A percentile compares a stretch with the other conserved stretches of the same genome.
Conservation (phyloP, 306 rosid genomes). For the Crotalaria pallida region DNA sequence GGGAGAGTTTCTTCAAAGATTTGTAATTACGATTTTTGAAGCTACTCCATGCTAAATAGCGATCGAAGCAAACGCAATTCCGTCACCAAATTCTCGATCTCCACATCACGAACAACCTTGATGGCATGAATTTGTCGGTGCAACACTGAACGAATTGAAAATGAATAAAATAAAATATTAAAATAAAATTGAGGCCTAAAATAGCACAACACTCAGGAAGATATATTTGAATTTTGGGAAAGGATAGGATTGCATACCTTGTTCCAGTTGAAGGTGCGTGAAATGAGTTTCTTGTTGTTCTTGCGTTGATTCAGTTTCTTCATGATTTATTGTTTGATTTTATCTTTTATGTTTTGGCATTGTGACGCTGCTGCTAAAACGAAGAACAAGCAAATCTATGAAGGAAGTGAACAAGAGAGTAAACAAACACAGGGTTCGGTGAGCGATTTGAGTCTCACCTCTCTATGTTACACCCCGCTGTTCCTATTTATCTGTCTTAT, state of each 20-base stretch:
- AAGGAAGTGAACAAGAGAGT: no score
- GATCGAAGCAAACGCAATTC: constrained; percentile 55
- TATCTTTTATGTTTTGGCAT: constrained; percentile 42
- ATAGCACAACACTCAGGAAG: background rate
- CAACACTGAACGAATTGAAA: constrained; percentile 20
- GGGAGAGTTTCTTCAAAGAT: constrained; percentile 39
- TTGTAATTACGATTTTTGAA: constrained; percentile 32
- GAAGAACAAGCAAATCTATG: no score
- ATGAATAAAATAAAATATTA: background rate
- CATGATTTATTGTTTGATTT: constrained; percentile 22
- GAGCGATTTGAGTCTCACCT: no score
- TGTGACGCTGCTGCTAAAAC: background rate
- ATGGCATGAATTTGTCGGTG: constrained; percentile 46
- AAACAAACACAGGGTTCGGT: no score
- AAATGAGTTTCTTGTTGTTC: constrained; percentile 9
- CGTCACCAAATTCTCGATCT: constrained; percentile 49
- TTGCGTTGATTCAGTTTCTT: constrained; percentile 25
- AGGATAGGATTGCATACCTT: background rate
- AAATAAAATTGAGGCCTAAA: background rate
- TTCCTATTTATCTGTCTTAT: no score
- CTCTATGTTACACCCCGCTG: no score
- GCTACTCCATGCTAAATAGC: constrained; percentile 43
- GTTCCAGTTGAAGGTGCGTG: constrained; percentile 18
- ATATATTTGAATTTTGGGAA: no score
- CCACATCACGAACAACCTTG: constrained; percentile 62